Evolutionary conservation across 2,329 filamentous ascomycete species (phyloP).

Genomic region (Orbilia blumenaviensis): DNA sequence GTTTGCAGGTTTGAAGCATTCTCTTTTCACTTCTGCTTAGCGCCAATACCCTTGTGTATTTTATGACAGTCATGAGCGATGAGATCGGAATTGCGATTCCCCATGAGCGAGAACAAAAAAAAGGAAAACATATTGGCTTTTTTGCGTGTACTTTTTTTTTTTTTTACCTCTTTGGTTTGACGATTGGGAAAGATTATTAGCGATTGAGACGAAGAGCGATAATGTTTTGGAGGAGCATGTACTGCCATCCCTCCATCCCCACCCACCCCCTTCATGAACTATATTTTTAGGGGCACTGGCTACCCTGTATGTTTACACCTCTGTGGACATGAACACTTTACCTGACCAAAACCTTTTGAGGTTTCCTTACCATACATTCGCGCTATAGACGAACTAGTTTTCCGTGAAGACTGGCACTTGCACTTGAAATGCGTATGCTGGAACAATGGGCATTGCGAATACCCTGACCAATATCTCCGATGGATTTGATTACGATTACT

Average conservation of each 20-base stretch:
- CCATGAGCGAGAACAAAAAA: constrained; percentile 25
- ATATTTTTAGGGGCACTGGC: constrained; percentile 23
- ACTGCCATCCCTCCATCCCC: background rate
- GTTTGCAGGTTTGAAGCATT: constrained; percentile 32
- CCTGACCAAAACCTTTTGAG: constrained; percentile 14
- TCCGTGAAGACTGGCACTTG: background rate
- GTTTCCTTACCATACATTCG: background rate
- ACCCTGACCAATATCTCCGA: background rate
- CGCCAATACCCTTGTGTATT: constrained; percentile 54
- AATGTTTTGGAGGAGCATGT: background rate
- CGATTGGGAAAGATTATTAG: constrained; percentile 11
- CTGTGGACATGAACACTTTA: constrained; percentile 37
- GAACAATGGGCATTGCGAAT: background rate
- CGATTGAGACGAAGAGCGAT: background rate
- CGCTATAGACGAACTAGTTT: too few relatives aligned
- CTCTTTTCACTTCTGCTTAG: constrained; percentile 50
- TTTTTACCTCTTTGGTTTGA: background rate
- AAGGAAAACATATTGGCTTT: constrained; percentile 3
- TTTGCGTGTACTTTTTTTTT: constrained; percentile 16
- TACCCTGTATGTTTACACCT: constrained; percentile 44
- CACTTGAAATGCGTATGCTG: too few relatives aligned
- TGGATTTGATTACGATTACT: too few relatives aligned
- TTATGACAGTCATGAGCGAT: constrained; percentile 54
- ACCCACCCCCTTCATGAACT: constrained; percentile 23
- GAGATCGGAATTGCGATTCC: constrained; percentile 51